Conservation (phyloP, 2,329 filamentous ascomycete genomes). For the Trichoderma atroviride region DNA sequence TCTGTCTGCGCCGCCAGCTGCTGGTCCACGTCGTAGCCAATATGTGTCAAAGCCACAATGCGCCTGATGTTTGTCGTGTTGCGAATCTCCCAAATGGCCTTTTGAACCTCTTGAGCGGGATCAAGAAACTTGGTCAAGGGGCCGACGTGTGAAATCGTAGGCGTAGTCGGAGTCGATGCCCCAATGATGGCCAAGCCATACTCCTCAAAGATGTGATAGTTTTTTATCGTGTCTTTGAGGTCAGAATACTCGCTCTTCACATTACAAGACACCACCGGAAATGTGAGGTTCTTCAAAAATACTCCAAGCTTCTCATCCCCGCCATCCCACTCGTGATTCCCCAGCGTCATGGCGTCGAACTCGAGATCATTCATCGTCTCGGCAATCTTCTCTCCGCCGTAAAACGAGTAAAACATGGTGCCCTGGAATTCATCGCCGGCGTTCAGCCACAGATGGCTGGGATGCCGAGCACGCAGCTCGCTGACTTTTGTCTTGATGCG, state of each 20-base stretch:
- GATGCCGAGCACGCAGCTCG: slow-evolving; percentile 56
- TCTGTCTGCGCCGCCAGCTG: slow-evolving; percentile 61
- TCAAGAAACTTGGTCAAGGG: slow-evolving; percentile 61
- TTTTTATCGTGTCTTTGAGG: slow-evolving; percentile 65
- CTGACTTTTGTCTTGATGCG: slow-evolving; percentile 64
- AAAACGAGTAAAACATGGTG: slow-evolving; percentile 68
- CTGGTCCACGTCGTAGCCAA: slow-evolving; percentile 67
- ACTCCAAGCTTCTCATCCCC: slow-evolving; percentile 64
- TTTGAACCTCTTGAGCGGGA: slow-evolving; percentile 60
- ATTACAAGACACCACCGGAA: slow-evolving; percentile 66
- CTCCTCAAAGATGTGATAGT: slow-evolving; percentile 65
- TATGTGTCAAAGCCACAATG: slow-evolving; percentile 68
- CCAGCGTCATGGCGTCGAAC: slow-evolving; percentile 70
- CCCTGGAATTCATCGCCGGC: slow-evolving; percentile 72
- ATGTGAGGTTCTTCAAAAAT: slow-evolving; percentile 65
- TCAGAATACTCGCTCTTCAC: slow-evolving; percentile 61
- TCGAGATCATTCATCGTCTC: slow-evolving; percentile 65
- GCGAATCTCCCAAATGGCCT: slow-evolving; percentile 63
- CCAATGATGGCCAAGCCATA: slow-evolving; percentile 65
- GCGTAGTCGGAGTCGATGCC: slow-evolving; percentile 62
- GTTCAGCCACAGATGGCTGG: slow-evolving; percentile 66
- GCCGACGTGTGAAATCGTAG: slow-evolving; percentile 61
- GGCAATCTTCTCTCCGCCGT: slow-evolving; percentile 69
- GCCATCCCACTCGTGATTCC: slow-evolving; percentile 69
- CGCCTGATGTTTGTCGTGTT: slow-evolving; percentile 63